Base-by-base conservation (phyloP, 805 yeast genomes). In the Wickerhamomyces alni region DNA sequence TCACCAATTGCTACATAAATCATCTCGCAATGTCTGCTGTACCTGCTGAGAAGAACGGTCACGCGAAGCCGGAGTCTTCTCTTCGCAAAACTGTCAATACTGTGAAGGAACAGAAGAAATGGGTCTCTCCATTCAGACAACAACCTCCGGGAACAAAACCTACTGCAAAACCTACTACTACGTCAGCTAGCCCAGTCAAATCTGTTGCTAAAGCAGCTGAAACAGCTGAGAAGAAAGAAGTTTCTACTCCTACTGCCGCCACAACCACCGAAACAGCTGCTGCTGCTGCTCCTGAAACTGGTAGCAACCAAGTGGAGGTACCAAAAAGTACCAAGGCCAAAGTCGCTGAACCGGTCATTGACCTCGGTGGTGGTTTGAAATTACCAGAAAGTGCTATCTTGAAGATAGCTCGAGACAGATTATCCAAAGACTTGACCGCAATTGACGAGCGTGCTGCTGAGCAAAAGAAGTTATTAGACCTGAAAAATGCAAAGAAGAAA, bases 111-210 rank as follows among this genome's bases (percentile, higher is more conserved):
- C 47, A 52, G 33, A 48, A 53, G 35, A 49, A 46, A 11, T 55
- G 59, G 59, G 52, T 54, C 15, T 55, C 59, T 8, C 59, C 59
- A 10, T 55, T 55, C 41, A 53, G 59, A 41, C 50, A 52, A 24
- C 35, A 17, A 24, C 42, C 39, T 36, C 5, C 17, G 4, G 12
- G 5, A 8, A 17, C 16, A 13, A 19, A 18, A n/a, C 12, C 21
- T 13, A 22, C 12, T 35, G 31, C 32, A 25, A 28, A 36, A 25
- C 17, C 15, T 6, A 8, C 22, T 8, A 35, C 24, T 21, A 21
- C 24, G n/a, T n/a, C 8, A 3, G n/a, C 25, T 13, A 26, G 21
- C 9, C 32, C 39, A 4, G 17, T 17, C n/a, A 16, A 29, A 25
- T 28, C 41, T 24, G 32, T 38, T 13, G 16, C 35, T 15, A 18